Evolutionary conservation across 305 asterid species (phyloP).

Genomic region (Salvia sclarea): DNA sequence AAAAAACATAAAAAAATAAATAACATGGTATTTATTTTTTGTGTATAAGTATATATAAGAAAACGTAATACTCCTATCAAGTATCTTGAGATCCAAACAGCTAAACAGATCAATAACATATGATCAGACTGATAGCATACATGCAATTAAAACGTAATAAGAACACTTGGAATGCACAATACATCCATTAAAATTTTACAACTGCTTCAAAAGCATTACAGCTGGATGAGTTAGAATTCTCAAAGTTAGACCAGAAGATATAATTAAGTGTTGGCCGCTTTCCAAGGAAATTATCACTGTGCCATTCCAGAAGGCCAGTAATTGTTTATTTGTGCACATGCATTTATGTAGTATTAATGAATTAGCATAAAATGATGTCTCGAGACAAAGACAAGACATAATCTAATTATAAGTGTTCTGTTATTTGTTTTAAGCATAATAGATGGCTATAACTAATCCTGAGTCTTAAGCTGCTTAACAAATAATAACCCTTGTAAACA

Average conservation of each 20-base stretch:
- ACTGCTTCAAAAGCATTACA: constrained; percentile 2
- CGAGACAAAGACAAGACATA: constrained; percentile 8
- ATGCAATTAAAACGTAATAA: not conserved
- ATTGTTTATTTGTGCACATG: not conserved
- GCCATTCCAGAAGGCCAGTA: not conserved
- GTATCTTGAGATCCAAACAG: constrained; percentile 21
- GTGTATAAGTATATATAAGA: not conserved
- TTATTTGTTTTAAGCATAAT: not conserved
- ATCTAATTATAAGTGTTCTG: not conserved
- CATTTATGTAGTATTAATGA: not conserved
- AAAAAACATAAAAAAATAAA: not conserved
- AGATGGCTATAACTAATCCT: not conserved
- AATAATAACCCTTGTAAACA: not conserved
- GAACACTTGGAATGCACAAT: not conserved
- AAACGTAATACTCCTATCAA: not conserved
- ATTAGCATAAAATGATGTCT: not conserved
- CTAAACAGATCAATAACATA: not conserved
- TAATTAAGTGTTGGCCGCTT: not conserved
- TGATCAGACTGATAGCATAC: not conserved
- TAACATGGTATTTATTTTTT: not conserved
- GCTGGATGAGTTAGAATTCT: not conserved
- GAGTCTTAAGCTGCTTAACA: constrained; percentile 9
- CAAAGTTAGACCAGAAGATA: not conserved
- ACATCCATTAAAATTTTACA: not conserved
- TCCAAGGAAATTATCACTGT: not conserved